phyloP scores from a whole-genome alignment of 805 yeast species.

The Candida chauliodis region DNA sequence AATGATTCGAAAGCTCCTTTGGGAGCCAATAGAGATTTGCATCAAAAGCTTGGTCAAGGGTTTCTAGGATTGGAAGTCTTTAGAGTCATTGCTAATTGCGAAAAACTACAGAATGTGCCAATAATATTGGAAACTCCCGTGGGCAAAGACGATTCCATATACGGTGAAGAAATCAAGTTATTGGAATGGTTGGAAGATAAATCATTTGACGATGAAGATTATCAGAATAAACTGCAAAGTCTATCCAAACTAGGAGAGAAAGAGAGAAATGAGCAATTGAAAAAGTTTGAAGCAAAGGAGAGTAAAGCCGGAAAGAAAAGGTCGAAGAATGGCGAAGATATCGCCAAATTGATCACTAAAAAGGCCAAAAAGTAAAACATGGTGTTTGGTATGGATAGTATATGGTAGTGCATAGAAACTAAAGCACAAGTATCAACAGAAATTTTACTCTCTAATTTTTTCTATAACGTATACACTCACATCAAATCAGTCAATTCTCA shows the following conservation, averaged over 20 bases:
- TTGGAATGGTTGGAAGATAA: slow-evolving; percentile 77
- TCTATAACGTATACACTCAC: neutral
- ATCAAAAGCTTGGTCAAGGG: slow-evolving; percentile 86
- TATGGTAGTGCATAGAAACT: slow-evolving; percentile 2
- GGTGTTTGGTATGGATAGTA: neutral
- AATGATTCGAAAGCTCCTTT: slow-evolving; percentile 95
- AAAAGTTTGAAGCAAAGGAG: slow-evolving; percentile 57
- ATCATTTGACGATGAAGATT: slow-evolving; percentile 51
- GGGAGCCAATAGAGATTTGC: slow-evolving; percentile 86
- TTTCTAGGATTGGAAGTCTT: slow-evolving; percentile 85
- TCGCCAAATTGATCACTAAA: slow-evolving; percentile 15
- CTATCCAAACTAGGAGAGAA: slow-evolving; percentile 59
- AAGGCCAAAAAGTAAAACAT: slow-evolving; percentile 15
- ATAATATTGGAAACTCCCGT: slow-evolving; percentile 86
- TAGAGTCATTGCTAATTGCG: slow-evolving; percentile 68
- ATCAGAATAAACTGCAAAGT: slow-evolving; percentile 42
- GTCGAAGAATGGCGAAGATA: slow-evolving; percentile 14
- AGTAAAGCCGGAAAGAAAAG: slow-evolving; percentile 12
- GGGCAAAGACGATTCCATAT: slow-evolving; percentile 56
- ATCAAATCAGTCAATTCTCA: slow-evolving; percentile 16
- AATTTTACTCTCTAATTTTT: slow-evolving; percentile 1
- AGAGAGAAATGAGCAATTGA: slow-evolving; percentile 66
- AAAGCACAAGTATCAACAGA: slow-evolving; percentile 4
- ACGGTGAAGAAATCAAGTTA: slow-evolving; percentile 79
- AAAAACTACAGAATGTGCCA: slow-evolving; percentile 63